These are phyloP conservation scores for Eudorina sp. DNA, from an alignment of 139 green algal genomes.

Conservation along the genomic window DNA sequence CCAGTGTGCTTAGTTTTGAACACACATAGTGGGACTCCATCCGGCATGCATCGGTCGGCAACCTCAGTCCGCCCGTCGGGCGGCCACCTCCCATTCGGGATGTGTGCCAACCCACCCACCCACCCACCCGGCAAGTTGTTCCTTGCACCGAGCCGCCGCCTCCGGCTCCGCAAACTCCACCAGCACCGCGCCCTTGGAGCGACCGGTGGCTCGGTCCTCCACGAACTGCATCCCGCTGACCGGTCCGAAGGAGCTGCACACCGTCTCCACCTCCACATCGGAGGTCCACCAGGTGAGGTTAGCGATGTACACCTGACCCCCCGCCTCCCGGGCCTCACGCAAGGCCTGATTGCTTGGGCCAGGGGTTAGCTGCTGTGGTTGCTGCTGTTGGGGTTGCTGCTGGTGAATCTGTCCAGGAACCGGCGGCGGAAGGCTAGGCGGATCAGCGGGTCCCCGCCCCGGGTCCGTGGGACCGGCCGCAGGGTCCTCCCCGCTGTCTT, in stretches of 20 bases:
- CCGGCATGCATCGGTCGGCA: neutral
- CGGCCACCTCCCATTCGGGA: too few species aligned
- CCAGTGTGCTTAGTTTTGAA: too few species aligned
- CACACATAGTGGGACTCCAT: too few species aligned
- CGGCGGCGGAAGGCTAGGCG: neutral
- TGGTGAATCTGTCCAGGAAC: neutral
- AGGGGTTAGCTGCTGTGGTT: neutral
- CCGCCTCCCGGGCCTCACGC: slow-evolving; percentile 11
- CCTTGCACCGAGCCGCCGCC: slow-evolving; percentile 72
- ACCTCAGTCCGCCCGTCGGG: neutral
- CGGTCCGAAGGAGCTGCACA: slow-evolving; percentile 72
- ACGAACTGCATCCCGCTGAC: slow-evolving; percentile 82
- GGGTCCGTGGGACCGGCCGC: neutral
- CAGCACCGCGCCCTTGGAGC: slow-evolving; percentile 86
- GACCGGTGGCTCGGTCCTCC: slow-evolving; percentile 88
- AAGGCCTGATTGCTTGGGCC: neutral
- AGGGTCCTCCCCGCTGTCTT: neutral
- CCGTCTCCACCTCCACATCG: slow-evolving; percentile 89
- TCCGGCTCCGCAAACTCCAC: slow-evolving; percentile 78
- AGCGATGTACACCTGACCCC: slow-evolving; percentile 78
- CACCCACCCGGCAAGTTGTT: slow-evolving; percentile 72
- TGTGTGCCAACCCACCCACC: neutral
- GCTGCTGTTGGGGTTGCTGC: neutral
- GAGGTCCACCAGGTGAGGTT: slow-evolving; percentile 96
- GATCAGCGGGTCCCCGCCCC: too few species aligned